These are phyloP conservation scores for Naganishia sp. DNA, from an alignment of 1,284 basidiomycete species.

Conservation along the genomic window DNA sequence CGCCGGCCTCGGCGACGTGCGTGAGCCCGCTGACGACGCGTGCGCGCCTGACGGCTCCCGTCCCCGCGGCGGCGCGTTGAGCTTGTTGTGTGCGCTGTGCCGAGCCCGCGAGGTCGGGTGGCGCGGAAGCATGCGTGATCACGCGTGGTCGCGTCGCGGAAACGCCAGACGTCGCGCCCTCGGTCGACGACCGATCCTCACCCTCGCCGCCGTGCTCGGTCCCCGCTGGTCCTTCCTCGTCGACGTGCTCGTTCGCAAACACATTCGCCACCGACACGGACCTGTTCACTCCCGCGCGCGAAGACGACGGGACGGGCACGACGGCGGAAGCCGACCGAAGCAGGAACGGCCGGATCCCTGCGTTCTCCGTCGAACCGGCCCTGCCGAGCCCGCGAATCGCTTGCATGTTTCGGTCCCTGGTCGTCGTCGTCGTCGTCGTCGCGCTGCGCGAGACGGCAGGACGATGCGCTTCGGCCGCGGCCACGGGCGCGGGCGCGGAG, in stretches of 20 bases:
- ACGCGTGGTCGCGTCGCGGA: constrained; percentile 24
- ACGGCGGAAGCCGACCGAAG: constrained; percentile 9
- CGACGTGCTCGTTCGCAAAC: not conserved
- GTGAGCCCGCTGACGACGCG: constrained; percentile 16
- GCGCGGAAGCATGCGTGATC: constrained; percentile 19
- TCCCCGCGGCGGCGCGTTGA: constrained; percentile 9
- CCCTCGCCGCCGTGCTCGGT: constrained; percentile 1
- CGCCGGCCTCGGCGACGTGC: constrained; percentile 18
- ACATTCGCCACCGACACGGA: constrained; percentile 23
- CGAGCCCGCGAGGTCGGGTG: constrained; percentile 1
- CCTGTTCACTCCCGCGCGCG: constrained; percentile 1
- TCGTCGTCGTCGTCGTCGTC: not conserved
- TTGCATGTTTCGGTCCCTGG: constrained; percentile 14
- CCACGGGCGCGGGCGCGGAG: not conserved
- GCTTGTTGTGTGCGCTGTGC: constrained; percentile 4
- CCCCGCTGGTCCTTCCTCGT: not conserved
- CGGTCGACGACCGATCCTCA: not conserved
- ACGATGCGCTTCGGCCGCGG: not conserved
- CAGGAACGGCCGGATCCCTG: constrained; percentile 8
- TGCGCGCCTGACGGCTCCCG: constrained; percentile 19
- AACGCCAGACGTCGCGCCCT: not conserved
- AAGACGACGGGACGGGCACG: not conserved
- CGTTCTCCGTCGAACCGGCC: constrained; percentile 7
- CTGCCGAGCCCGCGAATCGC: constrained; percentile 18
- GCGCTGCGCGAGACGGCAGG: constrained; percentile 11